phyloP scores from a whole-genome alignment of 176 grass and related monocot species.

The Avena atlantica region DNA sequence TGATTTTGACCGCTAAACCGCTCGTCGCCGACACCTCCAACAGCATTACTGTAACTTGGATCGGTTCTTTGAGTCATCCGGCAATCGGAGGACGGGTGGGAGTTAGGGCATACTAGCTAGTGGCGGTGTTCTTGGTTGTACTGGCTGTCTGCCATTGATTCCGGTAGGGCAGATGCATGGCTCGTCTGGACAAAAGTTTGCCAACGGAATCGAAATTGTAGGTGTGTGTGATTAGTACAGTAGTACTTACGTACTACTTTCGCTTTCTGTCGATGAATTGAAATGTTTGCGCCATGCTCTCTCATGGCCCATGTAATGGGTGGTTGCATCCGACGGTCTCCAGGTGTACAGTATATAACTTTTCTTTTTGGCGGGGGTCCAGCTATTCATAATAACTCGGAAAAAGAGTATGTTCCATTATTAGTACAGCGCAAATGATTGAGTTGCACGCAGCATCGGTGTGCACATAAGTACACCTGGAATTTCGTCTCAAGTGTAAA shows the following conservation, averaged over 20 bases:
- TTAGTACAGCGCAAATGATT: not conserved
- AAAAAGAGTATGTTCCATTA: not conserved
- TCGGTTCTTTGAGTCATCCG: not conserved
- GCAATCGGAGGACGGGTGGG: conserved; percentile 16
- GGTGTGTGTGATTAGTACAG: conserved; percentile 36
- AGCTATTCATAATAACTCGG: no score
- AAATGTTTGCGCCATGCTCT: conserved; percentile 29
- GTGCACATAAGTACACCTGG: not conserved
- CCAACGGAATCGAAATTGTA: conserved; percentile 41
- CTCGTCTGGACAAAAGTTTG: not conserved
- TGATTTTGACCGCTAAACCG: not conserved
- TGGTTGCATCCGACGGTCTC: conserved; percentile 21
- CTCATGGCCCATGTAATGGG: conserved; percentile 10
- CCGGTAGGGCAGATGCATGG: conserved; percentile 13
- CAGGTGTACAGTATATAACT: not conserved
- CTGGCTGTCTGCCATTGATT: conserved; percentile 38
- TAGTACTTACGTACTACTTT: not conserved
- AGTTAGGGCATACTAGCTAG: not conserved
- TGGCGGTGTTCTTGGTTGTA: conserved; percentile 38
- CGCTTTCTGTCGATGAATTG: conserved; percentile 12
- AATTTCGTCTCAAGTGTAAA: not conserved
- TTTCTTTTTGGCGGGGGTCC: no score
- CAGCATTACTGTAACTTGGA: not conserved
- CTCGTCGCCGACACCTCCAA: not conserved
- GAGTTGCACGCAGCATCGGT: not conserved